Evolutionary conservation across 352 stramenopile genomes (phyloP).

Genomic region (Phytopythium chamaehyphon): DNA sequence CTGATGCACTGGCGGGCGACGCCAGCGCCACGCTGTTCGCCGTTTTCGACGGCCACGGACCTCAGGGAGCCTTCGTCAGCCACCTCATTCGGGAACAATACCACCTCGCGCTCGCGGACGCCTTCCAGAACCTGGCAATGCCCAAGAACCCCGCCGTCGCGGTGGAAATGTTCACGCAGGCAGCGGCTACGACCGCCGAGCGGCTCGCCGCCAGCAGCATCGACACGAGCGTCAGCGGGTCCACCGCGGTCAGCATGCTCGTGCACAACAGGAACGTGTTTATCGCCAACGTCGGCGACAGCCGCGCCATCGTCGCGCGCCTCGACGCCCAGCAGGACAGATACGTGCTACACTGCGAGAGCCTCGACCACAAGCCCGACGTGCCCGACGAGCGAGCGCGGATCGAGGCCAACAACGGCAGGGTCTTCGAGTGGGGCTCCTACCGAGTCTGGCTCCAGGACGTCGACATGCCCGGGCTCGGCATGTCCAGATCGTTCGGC

Average conservation of each 20-base stretch:
- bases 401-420: constrained; percentile 66
- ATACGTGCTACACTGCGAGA: constrained; percentile 59
- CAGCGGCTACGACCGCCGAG: constrained; percentile 32
- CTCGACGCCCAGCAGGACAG: constrained; percentile 23
- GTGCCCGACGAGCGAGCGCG: constrained; percentile 54
- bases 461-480: constrained; percentile 78
- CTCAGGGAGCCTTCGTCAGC: constrained; percentile 70
- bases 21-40: constrained; percentile 55
- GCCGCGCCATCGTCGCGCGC: constrained; percentile 52
- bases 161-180: constrained; percentile 47
- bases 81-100: constrained; percentile 73
- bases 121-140: constrained; percentile 37
- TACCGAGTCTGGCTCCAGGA: constrained; percentile 84
- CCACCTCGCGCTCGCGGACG: constrained; percentile 37
- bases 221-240: constrained; percentile 76
- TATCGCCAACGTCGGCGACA: constrained; percentile 75
- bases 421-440: constrained; percentile 78
- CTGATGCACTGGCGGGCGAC: constrained; percentile 44
- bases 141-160: constrained; percentile 21
- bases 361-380: constrained; percentile 80
- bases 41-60: constrained; percentile 75
- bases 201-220: constrained; percentile 42
- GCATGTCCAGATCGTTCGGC: constrained; percentile 81
- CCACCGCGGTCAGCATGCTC: constrained; percentile 62
- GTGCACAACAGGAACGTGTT: constrained; percentile 58